Conservation (phyloP, 169 alveolate species). For the Cryptosporidium felis region DNA sequence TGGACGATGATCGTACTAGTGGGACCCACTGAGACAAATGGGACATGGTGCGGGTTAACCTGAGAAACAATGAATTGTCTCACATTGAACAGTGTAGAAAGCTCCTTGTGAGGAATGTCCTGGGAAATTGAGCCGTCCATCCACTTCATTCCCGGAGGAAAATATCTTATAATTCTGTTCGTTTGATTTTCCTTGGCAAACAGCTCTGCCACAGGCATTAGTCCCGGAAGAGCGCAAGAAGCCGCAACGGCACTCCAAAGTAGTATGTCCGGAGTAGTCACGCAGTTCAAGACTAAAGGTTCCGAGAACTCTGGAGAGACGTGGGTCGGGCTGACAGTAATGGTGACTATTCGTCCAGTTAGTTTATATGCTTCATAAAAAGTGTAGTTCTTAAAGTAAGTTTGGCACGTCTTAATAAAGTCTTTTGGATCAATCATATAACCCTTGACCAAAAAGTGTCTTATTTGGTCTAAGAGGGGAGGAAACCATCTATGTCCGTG, state of each 20-base stretch:
- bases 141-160: conserved; percentile 74
- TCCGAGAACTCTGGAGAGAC: conserved; percentile 73
- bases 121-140: conserved; percentile 72
- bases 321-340: conserved; percentile 79
- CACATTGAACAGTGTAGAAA: conserved; percentile 68
- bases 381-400: conserved; percentile 74
- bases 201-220: conserved; percentile 71
- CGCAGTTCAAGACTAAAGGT: conserved; percentile 78
- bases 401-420: conserved; percentile 68
- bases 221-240: conserved; percentile 80
- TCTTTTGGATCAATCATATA: conserved; percentile 68
- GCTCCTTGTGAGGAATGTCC: conserved; percentile 71
- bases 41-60: conserved; percentile 75
- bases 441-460: conserved; percentile 68
- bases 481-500: conserved; percentile 73
- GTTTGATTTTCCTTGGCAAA: conserved; percentile 68
- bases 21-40: conserved; percentile 46
- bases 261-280: conserved; percentile 81
- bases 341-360: conserved; percentile 81
- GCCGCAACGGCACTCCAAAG: conserved; percentile 82
- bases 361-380: conserved; percentile 81
- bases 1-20: conserved; percentile 10
- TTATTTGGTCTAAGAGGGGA: conserved; percentile 61
- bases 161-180: conserved; percentile 53
- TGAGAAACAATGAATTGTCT: conserved; percentile 73